Conservation (phyloP, 2,329 filamentous ascomycete species). For the Alternaria brassicae region DNA sequence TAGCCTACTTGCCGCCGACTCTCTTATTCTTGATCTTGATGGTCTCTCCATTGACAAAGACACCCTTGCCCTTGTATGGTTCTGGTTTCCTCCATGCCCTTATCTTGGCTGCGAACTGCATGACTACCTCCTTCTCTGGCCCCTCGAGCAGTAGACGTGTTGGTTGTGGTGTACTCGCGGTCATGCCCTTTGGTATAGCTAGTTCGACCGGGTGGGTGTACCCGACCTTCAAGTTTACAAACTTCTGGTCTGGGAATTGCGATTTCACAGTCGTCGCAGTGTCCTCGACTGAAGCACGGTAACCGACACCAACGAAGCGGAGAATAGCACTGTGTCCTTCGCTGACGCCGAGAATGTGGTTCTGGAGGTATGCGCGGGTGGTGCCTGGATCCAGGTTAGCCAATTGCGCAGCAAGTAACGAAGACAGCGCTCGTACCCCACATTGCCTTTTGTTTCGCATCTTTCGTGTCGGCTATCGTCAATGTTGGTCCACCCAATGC, state of each 20-base stretch:
- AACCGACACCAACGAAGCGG: conserved; percentile 92
- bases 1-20: conserved; percentile 55
- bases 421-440: conserved; percentile 70
- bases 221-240: conserved; percentile 92
- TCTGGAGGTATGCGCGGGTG: conserved; percentile 85
- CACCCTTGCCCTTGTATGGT: conserved; percentile 99
- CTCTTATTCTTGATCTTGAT: conserved; percentile 97
- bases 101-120: conserved; percentile 89
- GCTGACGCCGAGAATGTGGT: conserved; percentile 90
- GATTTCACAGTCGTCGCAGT: conserved; percentile 70
- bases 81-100: conserved; percentile 89
- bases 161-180: conserved; percentile 85
- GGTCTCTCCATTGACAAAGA: conserved; percentile 96
- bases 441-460: conserved; percentile 86
- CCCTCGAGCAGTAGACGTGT: conserved; percentile 92
- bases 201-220: conserved; percentile 96
- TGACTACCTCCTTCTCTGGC: conserved; percentile 82
- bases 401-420: conserved; percentile 2
- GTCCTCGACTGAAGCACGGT: conserved; percentile 85
- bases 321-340: conserved; percentile 96
- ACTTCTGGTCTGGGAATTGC: conserved; percentile 81
- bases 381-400: conserved; percentile 67
- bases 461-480: conserved; percentile 70
- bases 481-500: conserved; percentile 70
- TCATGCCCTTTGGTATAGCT: conserved; percentile 80